Evolutionary conservation across 805 yeast species (phyloP).

Genomic region (Wickerhamiella australiensis): DNA sequence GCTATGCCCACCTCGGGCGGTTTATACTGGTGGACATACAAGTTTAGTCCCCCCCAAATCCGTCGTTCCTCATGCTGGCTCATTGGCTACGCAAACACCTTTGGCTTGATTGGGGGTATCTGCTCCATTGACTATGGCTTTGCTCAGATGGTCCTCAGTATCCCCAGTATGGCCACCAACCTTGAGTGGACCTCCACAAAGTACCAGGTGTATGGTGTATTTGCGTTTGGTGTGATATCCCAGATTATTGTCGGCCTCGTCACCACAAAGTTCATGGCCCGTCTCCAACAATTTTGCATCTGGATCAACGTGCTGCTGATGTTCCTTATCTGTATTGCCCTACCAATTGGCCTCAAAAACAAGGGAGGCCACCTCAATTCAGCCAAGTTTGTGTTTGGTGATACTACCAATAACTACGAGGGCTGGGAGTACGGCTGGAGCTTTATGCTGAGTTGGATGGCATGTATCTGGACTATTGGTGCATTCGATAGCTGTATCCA

Average conservation of each 20-base stretch:
- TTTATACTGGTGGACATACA: conserved; percentile 54
- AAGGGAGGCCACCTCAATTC: conserved; percentile 32
- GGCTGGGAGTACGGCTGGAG: conserved; percentile 54
- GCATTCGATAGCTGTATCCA: conserved; percentile 63
- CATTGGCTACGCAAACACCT: conserved; percentile 55
- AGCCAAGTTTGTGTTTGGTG: conserved; percentile 45
- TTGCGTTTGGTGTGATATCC: conserved; percentile 45
- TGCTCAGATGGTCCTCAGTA: conserved; percentile 28
- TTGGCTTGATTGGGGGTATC: conserved; percentile 54
- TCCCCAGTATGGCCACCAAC: conserved; percentile 23
- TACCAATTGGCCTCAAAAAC: conserved; percentile 41
- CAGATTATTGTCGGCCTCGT: conserved; percentile 44
- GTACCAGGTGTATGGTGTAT: conserved; percentile 50
- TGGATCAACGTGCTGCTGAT: conserved; percentile 42
- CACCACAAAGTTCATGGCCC: conserved; percentile 45
- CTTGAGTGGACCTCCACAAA: conserved; percentile 44
- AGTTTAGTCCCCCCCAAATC: conserved; percentile 46
- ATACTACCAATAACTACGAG: conserved; percentile 35
- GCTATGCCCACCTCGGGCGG: conserved; percentile 72
- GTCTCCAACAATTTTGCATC: conserved; percentile 49
- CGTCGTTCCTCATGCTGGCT: conserved; percentile 46
- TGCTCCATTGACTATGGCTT: conserved; percentile 63
- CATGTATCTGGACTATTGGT: conserved; percentile 65
- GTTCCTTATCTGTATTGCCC: conserved; percentile 45
- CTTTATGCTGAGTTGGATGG: conserved; percentile 42